phyloP scores from a whole-genome alignment of 495 filamentous ascomycete genomes.

The Daldinia vernicosa region DNA sequence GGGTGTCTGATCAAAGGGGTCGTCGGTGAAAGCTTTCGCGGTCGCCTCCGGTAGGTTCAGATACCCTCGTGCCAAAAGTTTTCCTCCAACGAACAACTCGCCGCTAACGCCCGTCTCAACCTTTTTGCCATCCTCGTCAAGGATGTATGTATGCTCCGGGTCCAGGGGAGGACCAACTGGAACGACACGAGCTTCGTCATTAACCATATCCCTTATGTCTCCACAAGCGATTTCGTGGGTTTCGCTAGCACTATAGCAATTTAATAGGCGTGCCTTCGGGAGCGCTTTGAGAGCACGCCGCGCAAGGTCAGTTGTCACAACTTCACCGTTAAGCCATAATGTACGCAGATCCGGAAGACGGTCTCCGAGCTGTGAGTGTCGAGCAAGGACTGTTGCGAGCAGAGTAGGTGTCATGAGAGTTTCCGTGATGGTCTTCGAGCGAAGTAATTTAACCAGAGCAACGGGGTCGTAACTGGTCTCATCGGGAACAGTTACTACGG shows the following conservation, averaged over 20 bases:
- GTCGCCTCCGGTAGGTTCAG: conserved; percentile 76
- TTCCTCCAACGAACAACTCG: conserved; percentile 75
- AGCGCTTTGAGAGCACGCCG: conserved; percentile 67
- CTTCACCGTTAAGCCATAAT: conserved; percentile 76
- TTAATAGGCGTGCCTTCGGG: conserved; percentile 70
- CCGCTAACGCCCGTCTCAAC: conserved; percentile 58
- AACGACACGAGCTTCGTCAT: conserved; percentile 56
- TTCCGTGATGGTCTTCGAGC: conserved; percentile 66
- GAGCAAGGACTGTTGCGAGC: conserved; percentile 68
- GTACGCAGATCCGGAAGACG: conserved; percentile 67
- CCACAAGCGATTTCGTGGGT: conserved; percentile 78
- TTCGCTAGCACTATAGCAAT: conserved; percentile 77
- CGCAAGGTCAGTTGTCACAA: conserved; percentile 73
- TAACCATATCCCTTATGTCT: conserved; percentile 70
- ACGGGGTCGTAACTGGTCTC: conserved; percentile 74
- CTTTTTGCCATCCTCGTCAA: conserved; percentile 64
- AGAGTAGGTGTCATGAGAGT: conserved; percentile 80
- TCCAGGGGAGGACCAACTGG: conserved; percentile 71
- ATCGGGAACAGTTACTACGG: conserved; percentile 71
- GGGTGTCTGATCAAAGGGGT: conserved; percentile 53
- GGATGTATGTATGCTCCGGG: conserved; percentile 65
- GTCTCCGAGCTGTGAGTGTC: conserved; percentile 63
- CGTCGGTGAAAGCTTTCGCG: conserved; percentile 66
- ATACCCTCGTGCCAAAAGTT: conserved; percentile 73
- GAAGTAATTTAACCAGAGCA: conserved; percentile 70